A percentile compares a stretch with the other conserved stretches of the same genome.
Evolutionary conservation across 108 stramenopile genomes (phyloP).

Genomic region (Cyclostephanos tholiformis): DNA sequence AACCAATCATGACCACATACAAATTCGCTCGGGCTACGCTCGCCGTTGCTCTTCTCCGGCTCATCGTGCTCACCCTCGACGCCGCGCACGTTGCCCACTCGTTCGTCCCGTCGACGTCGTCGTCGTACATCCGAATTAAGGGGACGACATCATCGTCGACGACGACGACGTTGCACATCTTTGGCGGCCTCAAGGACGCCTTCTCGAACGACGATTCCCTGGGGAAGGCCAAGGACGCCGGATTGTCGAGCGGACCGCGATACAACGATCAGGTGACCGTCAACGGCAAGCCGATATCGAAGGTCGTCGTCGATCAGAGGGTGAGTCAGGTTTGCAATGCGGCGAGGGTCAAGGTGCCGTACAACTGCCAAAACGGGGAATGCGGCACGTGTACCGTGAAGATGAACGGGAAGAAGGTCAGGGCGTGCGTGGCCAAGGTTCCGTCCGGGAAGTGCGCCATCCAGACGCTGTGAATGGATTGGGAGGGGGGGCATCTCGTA

Average conservation of each 20-base stretch:
- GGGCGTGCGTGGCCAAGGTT: conserved; percentile 74
- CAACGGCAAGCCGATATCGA: conserved; percentile 76
- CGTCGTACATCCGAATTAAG: not conserved
- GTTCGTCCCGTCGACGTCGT: no score
- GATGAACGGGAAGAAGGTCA: conserved; percentile 81
- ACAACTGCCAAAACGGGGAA: conserved; percentile 88
- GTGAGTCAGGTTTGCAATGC: conserved; percentile 70
- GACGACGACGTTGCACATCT: conserved; percentile 51
- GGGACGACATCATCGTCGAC: not conserved
- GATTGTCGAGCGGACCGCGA: conserved; percentile 67
- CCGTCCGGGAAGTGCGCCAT: conserved; percentile 68
- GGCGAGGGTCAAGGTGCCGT: conserved; percentile 81
- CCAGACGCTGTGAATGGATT: conserved; percentile 52
- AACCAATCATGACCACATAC: no score
- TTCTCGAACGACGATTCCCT: conserved; percentile 82
- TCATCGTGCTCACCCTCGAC: no score
- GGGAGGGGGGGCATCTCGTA: not conserved
- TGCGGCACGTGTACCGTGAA: conserved; percentile 80
- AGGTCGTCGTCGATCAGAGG: conserved; percentile 83
- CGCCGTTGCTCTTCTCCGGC: no score
- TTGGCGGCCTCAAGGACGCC: conserved; percentile 74
- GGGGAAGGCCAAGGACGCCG: conserved; percentile 69
- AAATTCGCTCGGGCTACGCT: no score
- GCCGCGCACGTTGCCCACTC: no score
- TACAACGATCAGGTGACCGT: conserved; percentile 81